Base-by-base conservation (phyloP, 257 asterid species). In the Eustoma russellianum region DNA sequence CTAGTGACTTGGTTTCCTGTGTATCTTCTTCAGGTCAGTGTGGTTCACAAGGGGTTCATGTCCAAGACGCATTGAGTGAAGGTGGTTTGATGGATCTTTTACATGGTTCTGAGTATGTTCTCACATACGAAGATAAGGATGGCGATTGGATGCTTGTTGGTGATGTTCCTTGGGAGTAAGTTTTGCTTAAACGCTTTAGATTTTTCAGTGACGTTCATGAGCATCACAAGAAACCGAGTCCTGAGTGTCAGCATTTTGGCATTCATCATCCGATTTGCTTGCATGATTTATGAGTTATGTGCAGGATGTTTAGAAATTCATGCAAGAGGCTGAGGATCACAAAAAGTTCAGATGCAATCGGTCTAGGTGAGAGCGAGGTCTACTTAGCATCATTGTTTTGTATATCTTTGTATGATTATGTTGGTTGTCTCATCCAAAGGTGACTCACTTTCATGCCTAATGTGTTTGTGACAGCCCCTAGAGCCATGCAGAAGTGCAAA, bases 71-170 rank as follows among this genome's bases (percentile, higher is more conserved):
- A 72, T 51, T 80, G 74, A 71, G 81, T 56, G 93, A 83, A 77
- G 79, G 74, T 64, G 77, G 77, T 59, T 59, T 83, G 70, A 83
- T 75, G 76, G 88, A 80, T 65, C 66, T 83, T 62, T 62, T 80
- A 40, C 74, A 71, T 53, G 86, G 88, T 66, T 77, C 93, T 17
- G 93, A 83, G 45, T 75, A 83, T 53, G 93, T 83, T 43, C 79
- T 79, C 11, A 77, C 93, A 5, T 83, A 75, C n/a, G 85, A 83
- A 78, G 93, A 83, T 63, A 79, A 79, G 65, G 88, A 83, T 75
- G 85, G 81, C 28, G 93, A 83, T 64, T 79, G 88, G 92, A 24
- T 24, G 30, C 30, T 24, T 24, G 30, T 24, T 24, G 30, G 30
- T 24, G 30, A 24, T 24, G 30, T 79, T 14, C 93, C 88, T 12